Evolutionary conservation across 2,329 filamentous ascomycete species (phyloP).

Genomic region (Penicillium concentricum): DNA sequence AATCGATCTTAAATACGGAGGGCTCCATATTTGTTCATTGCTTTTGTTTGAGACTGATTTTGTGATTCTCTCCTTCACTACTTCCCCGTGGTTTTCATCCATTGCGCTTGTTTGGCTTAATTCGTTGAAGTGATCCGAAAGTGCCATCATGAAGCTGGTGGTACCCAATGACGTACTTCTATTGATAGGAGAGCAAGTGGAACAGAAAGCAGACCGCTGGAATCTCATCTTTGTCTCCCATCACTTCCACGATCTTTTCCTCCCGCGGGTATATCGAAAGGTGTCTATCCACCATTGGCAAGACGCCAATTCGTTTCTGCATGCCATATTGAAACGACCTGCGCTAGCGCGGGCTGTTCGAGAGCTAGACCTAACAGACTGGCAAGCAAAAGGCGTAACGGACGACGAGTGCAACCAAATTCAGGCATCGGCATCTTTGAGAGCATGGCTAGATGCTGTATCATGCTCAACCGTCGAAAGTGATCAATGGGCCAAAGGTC

Average conservation of each 20-base stretch:
- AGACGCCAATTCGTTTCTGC: conserved; percentile 23
- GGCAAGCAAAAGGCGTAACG: conserved; percentile 11
- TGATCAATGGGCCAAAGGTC: conserved; percentile 22
- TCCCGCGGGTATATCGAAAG: conserved; percentile 22
- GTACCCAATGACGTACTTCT: conserved; percentile 32
- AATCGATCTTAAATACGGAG: neutral
- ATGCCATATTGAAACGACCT: conserved; percentile 20
- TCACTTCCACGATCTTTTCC: conserved; percentile 30
- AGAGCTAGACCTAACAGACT: conserved; percentile 22
- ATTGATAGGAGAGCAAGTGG: conserved; percentile 28
- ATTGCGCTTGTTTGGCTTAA: neutral
- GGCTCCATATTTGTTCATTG: neutral
- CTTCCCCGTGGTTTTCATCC: neutral
- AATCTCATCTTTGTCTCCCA: conserved; percentile 27
- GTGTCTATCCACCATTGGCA: conserved; percentile 19
- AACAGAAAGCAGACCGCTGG: conserved; percentile 26
- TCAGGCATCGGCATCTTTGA: neutral
- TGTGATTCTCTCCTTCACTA: neutral
- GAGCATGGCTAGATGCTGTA: conserved; percentile 1
- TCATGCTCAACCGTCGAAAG: conserved; percentile 23
- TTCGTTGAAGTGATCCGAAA: neutral
- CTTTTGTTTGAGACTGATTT: neutral
- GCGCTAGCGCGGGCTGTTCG: conserved; percentile 26
- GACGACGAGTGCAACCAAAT: conserved; percentile 8
- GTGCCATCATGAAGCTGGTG: neutral